Evolutionary conservation across 257 asterid species (phyloP).

Genomic region (Scutellaria baicalensis): DNA sequence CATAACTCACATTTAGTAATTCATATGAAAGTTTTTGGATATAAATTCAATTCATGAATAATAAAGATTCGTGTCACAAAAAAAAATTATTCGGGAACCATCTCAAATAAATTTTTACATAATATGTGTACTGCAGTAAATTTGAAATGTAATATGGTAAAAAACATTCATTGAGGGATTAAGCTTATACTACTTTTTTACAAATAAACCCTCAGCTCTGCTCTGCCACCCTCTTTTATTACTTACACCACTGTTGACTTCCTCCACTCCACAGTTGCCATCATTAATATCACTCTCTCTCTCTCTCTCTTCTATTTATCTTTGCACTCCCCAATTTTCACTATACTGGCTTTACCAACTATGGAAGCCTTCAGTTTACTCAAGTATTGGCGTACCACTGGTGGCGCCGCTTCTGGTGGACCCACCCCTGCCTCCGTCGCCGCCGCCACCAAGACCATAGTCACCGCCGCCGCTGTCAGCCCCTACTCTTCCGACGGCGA

Average conservation of each 20-base stretch:
- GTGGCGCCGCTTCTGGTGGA: neutral
- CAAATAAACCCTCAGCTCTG: neutral
- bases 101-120: no score
- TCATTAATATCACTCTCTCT: constrained; percentile 3
- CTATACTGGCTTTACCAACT: constrained; percentile 50
- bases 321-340: neutral
- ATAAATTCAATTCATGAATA: no score
- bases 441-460: constrained; percentile 19
- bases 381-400: constrained; percentile 38
- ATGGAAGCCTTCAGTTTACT: constrained; percentile 53
- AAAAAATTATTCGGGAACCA: no score
- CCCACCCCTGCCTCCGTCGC: constrained; percentile 11
- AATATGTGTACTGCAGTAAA: no score
- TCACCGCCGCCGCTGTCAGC: constrained; percentile 20
- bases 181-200: neutral
- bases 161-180: neutral
- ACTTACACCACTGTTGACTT: constrained; percentile 3
- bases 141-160: neutral
- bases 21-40: no score
- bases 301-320: constrained; percentile 9
- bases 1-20: no score
- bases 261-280: constrained; percentile 5
- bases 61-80: no score
- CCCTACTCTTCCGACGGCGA: constrained; percentile 35
- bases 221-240: neutral